Evolutionary conservation across 2,329 filamentous ascomycete genomes (phyloP).

Genomic region (Aspergillus luchuensis): DNA sequence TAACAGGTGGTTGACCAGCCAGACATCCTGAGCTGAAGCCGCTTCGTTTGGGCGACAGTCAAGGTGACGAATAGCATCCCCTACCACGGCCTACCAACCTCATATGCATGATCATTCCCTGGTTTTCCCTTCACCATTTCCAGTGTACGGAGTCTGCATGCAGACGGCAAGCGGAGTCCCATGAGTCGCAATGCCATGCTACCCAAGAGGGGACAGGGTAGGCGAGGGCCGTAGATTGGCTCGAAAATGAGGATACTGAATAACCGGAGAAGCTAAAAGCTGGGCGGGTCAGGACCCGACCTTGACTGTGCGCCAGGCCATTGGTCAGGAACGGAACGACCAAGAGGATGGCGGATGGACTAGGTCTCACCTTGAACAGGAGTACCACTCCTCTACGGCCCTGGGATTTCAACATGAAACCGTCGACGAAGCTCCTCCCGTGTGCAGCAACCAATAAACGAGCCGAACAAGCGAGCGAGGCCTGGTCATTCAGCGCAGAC

Average conservation of each 20-base stretch:
- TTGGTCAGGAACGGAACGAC: slow-evolving; percentile 14
- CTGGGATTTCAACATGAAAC: slow-evolving; percentile 26
- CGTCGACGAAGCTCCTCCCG: slow-evolving; percentile 13
- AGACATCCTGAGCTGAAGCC: background rate
- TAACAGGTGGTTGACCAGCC: background rate
- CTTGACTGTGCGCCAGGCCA: background rate
- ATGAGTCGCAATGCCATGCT: background rate
- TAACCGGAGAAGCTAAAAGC: slow-evolving; percentile 5
- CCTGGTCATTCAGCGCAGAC: slow-evolving; percentile 1
- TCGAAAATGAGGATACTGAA: slow-evolving; percentile 11
- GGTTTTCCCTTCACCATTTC: background rate
- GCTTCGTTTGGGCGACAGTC: background rate
- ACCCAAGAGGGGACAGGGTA: background rate
- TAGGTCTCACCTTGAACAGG: slow-evolving; percentile 27
- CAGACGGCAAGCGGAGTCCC: background rate
- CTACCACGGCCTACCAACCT: background rate
- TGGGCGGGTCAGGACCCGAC: background rate
- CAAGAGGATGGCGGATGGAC: slow-evolving; percentile 18
- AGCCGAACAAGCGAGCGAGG: background rate
- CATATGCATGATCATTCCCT: background rate
- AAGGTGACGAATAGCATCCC: background rate
- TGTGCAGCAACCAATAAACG: slow-evolving; percentile 13
- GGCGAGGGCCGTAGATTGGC: slow-evolving; percentile 13
- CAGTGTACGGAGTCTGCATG: background rate
- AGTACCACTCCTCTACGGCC: slow-evolving; percentile 12